Conservation (phyloP, 2,329 filamentous ascomycete species). For the Fusarium nisikadoi region DNA sequence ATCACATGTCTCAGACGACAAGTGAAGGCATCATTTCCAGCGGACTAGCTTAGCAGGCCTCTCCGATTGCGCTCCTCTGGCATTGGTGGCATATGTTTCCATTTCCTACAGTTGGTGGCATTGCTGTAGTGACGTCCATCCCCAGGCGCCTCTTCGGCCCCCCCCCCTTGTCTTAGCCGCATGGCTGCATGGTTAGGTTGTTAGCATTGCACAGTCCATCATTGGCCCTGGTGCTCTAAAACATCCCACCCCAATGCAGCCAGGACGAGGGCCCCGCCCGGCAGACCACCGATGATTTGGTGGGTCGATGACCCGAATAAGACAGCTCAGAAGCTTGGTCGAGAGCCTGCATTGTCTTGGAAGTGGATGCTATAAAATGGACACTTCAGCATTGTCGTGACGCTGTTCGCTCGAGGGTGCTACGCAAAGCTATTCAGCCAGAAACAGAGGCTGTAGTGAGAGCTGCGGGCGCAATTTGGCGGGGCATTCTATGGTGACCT, state of each 20-base stretch:
- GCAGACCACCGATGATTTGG: conserved; percentile 27
- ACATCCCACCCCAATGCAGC: conserved; percentile 35
- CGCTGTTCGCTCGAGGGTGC: not conserved
- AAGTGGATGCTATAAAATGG: conserved; percentile 14
- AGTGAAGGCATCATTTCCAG: conserved; percentile 5
- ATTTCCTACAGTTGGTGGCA: conserved; percentile 28
- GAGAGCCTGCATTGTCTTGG: conserved; percentile 29
- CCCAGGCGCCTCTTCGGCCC: conserved; percentile 26
- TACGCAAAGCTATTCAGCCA: not conserved
- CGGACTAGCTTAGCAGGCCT: conserved; percentile 18
- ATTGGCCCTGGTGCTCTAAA: conserved; percentile 34
- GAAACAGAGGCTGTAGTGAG: conserved; percentile 17
- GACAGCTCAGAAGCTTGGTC: conserved; percentile 39
- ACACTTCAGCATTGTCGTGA: conserved; percentile 5
- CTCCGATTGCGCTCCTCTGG: conserved; percentile 21
- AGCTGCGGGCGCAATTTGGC: conserved; percentile 27
- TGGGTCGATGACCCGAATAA: conserved; percentile 33
- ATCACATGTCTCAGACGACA: conserved; percentile 22
- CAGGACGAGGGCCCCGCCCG: conserved; percentile 29
- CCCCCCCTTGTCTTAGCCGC: conserved; percentile 42
- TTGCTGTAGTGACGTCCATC: conserved; percentile 41
- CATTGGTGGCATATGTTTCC: conserved; percentile 34
- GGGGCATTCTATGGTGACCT: conserved; percentile 22
- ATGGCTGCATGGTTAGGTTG: conserved; percentile 26
- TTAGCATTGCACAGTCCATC: conserved; percentile 39